phyloP scores from a whole-genome alignment of 2,329 filamentous ascomycete genomes.

The Pyrenophora teres region DNA sequence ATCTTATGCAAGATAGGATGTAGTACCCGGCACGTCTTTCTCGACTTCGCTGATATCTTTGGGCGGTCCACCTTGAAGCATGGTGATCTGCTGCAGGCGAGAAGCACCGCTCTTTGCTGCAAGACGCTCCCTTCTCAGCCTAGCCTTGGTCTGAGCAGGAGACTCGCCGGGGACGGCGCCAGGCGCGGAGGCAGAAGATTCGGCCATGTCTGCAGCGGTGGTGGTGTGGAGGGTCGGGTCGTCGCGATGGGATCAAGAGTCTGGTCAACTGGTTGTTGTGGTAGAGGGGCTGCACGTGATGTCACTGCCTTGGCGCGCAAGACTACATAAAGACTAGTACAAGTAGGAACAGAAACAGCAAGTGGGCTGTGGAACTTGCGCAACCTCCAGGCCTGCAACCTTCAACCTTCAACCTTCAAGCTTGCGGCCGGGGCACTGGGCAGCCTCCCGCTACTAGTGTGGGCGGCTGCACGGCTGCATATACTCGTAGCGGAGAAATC shows the following conservation, averaged over 20 bases:
- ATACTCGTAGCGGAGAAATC: no score
- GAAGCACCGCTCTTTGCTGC: slow-evolving; percentile 76
- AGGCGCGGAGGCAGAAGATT: slow-evolving; percentile 25
- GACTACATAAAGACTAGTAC: no score
- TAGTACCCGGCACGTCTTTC: slow-evolving; percentile 44
- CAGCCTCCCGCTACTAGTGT: no score
- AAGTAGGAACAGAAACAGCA: no score
- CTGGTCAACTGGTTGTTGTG: neutral
- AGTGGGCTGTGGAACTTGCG: no score
- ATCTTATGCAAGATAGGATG: slow-evolving; percentile 8
- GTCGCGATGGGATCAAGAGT: neutral
- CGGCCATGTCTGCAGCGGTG: slow-evolving; percentile 27
- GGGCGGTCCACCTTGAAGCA: slow-evolving; percentile 61
- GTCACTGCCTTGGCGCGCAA: no score
- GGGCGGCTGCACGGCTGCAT: no score
- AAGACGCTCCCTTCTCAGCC: slow-evolving; percentile 76
- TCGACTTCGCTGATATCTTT: slow-evolving; percentile 42
- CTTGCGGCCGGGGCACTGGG: no score
- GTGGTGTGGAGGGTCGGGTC: slow-evolving; percentile 1
- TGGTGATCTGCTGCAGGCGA: slow-evolving; percentile 75
- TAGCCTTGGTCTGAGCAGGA: slow-evolving; percentile 62
- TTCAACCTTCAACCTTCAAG: no score
- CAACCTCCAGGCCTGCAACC: no score
- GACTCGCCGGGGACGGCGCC: slow-evolving; percentile 38
- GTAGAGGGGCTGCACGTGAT: no score